These are phyloP conservation scores for Priceomyces melissophilus DNA, from an alignment of 805 yeast genomes.

Conservation along the genomic window DNA sequence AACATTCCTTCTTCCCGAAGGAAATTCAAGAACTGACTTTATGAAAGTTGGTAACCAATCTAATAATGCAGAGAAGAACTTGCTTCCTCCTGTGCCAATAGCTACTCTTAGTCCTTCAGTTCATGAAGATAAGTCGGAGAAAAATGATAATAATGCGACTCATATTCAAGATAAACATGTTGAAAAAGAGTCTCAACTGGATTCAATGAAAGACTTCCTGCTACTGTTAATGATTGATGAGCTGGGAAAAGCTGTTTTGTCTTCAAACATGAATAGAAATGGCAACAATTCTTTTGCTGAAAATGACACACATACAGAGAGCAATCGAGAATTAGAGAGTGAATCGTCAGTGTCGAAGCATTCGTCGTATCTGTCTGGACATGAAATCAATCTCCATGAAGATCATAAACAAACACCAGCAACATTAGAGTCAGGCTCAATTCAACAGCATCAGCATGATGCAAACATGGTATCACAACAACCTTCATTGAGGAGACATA, in stretches of 20 bases:
- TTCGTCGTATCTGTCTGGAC: slow-evolving; percentile 2
- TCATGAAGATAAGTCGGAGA: background rate
- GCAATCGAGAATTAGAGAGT: background rate
- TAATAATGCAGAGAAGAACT: background rate
- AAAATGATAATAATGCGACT: background rate
- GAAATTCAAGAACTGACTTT: background rate
- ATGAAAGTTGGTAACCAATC: background rate
- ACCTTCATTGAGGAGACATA: slow-evolving; percentile 18
- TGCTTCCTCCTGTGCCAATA: slow-evolving; percentile 5
- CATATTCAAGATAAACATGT: background rate
- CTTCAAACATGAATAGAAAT: slow-evolving; percentile 15
- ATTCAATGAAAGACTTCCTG: slow-evolving; percentile 20
- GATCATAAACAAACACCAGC: background rate
- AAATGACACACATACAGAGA: background rate
- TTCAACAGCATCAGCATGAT: background rate
- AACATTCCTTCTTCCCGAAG: slow-evolving; percentile 1
- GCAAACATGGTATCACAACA: slow-evolving; percentile 6
- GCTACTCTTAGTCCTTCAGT: background rate
- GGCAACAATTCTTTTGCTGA: background rate
- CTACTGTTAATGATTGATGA: slow-evolving; percentile 38
- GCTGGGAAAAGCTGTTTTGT: slow-evolving; percentile 39
- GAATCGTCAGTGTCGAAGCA: slow-evolving; percentile 27
- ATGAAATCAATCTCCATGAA: background rate
- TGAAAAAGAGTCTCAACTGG: background rate
- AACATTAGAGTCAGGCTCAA: background rate